These are phyloP conservation scores for Neurospora cerealis DNA, from an alignment of 495 filamentous ascomycete species.

Conservation along the genomic window DNA sequence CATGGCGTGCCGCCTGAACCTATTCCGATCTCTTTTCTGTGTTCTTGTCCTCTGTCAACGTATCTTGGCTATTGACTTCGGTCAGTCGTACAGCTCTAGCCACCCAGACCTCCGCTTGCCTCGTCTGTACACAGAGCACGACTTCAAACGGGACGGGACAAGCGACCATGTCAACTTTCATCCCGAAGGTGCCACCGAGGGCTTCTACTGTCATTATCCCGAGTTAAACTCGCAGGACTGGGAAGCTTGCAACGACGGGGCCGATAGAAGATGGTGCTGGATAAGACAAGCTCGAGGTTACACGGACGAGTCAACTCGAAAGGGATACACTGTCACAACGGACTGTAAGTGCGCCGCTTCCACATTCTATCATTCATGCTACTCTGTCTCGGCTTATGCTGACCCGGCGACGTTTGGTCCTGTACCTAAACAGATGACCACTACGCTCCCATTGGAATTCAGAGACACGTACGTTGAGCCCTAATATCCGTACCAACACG, in stretches of 20 bases:
- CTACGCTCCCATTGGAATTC: not conserved
- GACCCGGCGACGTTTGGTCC: not conserved
- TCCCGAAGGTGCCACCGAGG: conserved; percentile 2
- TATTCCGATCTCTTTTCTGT: not conserved
- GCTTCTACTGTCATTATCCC: conserved; percentile 6
- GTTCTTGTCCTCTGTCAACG: not conserved
- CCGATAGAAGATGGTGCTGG: conserved; percentile 1
- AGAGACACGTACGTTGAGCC: not conserved
- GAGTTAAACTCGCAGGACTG: not conserved
- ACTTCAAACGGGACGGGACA: not conserved
- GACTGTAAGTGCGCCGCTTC: not conserved
- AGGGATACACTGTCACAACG: conserved; percentile 1
- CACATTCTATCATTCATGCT: not conserved
- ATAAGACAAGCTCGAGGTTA: not conserved
- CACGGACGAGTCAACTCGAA: not conserved
- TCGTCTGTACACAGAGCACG: not conserved
- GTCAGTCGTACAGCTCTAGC: not conserved
- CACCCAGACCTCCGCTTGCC: not conserved
- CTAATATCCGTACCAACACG: not conserved
- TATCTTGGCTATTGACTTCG: not conserved
- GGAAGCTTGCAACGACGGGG: conserved; percentile 3
- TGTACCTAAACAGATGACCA: not conserved
- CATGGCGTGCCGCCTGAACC: not conserved
- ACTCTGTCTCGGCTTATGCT: not conserved
- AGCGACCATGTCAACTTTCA: not conserved